Percentiles rank a stretch among this genome's conserved stretches.
phyloP scores from a whole-genome alignment of 208 protist genomes.

The Wallacemonas sp. region DNA sequence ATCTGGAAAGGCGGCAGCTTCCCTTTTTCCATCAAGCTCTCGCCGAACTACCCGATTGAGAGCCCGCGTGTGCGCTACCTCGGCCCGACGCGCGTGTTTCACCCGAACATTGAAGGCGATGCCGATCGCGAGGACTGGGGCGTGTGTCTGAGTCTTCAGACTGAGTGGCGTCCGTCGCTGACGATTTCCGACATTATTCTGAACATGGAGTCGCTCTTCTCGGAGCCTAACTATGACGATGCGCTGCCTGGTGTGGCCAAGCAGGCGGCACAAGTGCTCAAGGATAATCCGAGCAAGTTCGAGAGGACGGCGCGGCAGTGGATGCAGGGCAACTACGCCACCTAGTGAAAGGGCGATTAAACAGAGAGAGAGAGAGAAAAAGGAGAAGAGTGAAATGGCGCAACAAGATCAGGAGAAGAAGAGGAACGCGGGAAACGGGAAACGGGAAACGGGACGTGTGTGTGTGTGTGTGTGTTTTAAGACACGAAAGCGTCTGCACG shows the following conservation, averaged over 20 bases:
- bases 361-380: slow-evolving; percentile 8
- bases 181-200: slow-evolving; percentile 77
- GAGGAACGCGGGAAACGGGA: too few species aligned
- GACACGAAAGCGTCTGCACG: too few species aligned
- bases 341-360: background rate
- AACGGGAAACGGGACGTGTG: too few species aligned
- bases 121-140: slow-evolving; percentile 64
- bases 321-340: slow-evolving; percentile 65
- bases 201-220: slow-evolving; percentile 80
- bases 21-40: slow-evolving; percentile 69
- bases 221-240: slow-evolving; percentile 79
- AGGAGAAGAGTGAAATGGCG: background rate
- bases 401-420: slow-evolving; percentile 3
- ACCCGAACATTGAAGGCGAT: slow-evolving; percentile 91
- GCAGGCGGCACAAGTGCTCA: slow-evolving; percentile 66
- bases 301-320: slow-evolving; percentile 47
- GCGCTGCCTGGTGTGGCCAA: slow-evolving; percentile 72
- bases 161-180: slow-evolving; percentile 75
- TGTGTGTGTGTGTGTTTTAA: too few species aligned
- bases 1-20: slow-evolving; percentile 75
- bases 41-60: slow-evolving; percentile 77
- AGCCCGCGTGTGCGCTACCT: slow-evolving; percentile 80
- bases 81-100: slow-evolving; percentile 74
- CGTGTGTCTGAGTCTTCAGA: slow-evolving; percentile 86
- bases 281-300: slow-evolving; percentile 54